Percentiles rank a stretch among this genome's conserved stretches.
Evolutionary conservation across 441 rosid species (phyloP).

Genomic region (Bruguiera hainesii): DNA sequence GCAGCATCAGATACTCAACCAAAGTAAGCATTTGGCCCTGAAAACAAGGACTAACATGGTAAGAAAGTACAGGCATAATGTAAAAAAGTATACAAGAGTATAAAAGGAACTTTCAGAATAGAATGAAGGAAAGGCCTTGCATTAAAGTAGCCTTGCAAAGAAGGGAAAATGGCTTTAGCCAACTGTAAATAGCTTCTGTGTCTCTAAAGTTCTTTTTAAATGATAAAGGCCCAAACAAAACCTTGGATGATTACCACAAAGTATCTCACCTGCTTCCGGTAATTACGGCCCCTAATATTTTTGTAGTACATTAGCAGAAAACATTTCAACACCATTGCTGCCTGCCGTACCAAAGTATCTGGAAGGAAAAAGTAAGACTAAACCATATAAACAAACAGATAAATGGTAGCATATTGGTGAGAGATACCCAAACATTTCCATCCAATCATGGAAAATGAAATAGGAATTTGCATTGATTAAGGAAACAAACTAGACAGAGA

Average conservation of each 20-base stretch:
- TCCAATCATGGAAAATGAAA: no score
- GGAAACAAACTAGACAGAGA: no score
- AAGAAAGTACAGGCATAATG: constrained; percentile 4
- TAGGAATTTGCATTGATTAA: no score
- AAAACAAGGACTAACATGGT: constrained; percentile 13
- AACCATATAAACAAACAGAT: not conserved
- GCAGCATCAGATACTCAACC: constrained; percentile 64
- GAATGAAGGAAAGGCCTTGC: not conserved
- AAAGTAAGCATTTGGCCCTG: constrained; percentile 75
- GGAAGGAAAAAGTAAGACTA: constrained; percentile 24
- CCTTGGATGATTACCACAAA: not conserved
- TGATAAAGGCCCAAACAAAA: not conserved
- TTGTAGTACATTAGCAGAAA: constrained; percentile 59
- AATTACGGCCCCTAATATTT: constrained; percentile 69
- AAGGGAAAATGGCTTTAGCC: no score
- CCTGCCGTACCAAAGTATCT: constrained; percentile 75
- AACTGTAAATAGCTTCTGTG: no score
- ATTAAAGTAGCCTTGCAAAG: not conserved
- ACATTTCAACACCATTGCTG: constrained; percentile 67
- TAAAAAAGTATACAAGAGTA: not conserved
- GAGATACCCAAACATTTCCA: no score
- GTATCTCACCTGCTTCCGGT: constrained; percentile 61
- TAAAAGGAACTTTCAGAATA: not conserved
- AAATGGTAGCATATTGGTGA: no score
- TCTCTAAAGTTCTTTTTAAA: not conserved